A percentile compares a stretch with the other conserved stretches of the same genome.
Evolutionary conservation across 768 basidiomycete genomes (phyloP).

Genomic region (Trametes punicea): DNA sequence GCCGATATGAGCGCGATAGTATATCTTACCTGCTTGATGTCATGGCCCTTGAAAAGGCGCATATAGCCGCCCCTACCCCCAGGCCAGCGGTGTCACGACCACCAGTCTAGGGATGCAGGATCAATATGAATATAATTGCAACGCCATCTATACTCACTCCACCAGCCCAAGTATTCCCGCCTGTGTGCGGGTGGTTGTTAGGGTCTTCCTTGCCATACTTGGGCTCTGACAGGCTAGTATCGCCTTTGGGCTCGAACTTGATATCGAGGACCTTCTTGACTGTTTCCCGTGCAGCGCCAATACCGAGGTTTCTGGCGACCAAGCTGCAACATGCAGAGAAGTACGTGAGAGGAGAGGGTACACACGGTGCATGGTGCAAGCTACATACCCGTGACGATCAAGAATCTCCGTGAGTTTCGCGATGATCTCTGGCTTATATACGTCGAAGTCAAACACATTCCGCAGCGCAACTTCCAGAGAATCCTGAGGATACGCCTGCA

Average conservation of each 20-base stretch:
- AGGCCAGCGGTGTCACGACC: slow-evolving; percentile 65
- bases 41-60: slow-evolving; percentile 57
- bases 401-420: slow-evolving; percentile 58
- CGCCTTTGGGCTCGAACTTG: slow-evolving; percentile 52
- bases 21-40: slow-evolving; percentile 54
- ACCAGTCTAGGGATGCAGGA: slow-evolving; percentile 42
- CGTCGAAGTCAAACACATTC: slow-evolving; percentile 69
- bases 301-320: slow-evolving; percentile 49
- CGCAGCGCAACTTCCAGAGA: slow-evolving; percentile 54
- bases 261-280: slow-evolving; percentile 49
- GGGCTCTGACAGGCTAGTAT: slow-evolving; percentile 45
- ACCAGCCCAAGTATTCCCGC: slow-evolving; percentile 64
- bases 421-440: slow-evolving; percentile 63
- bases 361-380: not conserved
- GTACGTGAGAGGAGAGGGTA: not conserved
- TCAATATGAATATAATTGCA: not conserved
- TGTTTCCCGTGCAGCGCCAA: slow-evolving; percentile 55
- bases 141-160: slow-evolving; percentile 39
- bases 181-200: slow-evolving; percentile 50
- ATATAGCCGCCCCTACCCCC: slow-evolving; percentile 69
- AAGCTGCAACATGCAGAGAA: slow-evolving; percentile 34
- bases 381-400: slow-evolving; percentile 51
- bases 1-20: not conserved
- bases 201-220: slow-evolving; percentile 62
- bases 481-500: slow-evolving; percentile 59